These are phyloP conservation scores for Paecilomyces sp. DNA, from an alignment of 2,329 filamentous ascomycete genomes.

Conservation along the genomic window DNA sequence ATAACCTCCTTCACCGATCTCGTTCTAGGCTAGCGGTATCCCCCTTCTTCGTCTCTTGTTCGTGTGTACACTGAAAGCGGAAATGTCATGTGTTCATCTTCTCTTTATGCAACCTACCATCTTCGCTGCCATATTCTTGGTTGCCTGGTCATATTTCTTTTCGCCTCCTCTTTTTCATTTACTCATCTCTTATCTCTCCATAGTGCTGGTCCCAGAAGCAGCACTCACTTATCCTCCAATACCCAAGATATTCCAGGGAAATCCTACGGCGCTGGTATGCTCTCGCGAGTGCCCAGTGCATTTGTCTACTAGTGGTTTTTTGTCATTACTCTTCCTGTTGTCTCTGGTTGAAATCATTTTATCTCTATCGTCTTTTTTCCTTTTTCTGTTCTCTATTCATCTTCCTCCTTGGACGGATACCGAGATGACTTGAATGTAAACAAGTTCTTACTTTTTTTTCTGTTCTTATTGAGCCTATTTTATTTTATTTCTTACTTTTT, in stretches of 20 bases:
- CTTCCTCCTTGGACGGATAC: conserved; percentile 1
- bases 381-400: conserved; percentile 8
- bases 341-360: background rate
- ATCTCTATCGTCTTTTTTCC: background rate
- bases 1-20: background rate
- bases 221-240: background rate
- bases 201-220: background rate
- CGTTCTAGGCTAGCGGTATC: conserved; percentile 4
- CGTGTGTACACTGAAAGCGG: conserved; percentile 34
- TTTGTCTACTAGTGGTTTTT: background rate
- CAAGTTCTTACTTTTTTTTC: conserved; percentile 8
- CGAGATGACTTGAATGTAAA: conserved; percentile 3
- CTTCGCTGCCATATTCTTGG: conserved; percentile 3
- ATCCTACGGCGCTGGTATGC: background rate
- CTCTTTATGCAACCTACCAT: conserved; percentile 14
- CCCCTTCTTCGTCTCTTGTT: conserved; percentile 13
- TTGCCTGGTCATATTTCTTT: conserved; percentile 4
- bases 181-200: conserved; percentile 3
- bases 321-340: background rate
- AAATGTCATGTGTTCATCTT: conserved; percentile 29
- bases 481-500: background rate
- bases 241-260: background rate
- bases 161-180: conserved; percentile 8
- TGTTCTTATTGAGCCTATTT: conserved; percentile 7
- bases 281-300: background rate